phyloP scores from a whole-genome alignment of 345 rosid genomes.

The Isatis tinctoria region DNA sequence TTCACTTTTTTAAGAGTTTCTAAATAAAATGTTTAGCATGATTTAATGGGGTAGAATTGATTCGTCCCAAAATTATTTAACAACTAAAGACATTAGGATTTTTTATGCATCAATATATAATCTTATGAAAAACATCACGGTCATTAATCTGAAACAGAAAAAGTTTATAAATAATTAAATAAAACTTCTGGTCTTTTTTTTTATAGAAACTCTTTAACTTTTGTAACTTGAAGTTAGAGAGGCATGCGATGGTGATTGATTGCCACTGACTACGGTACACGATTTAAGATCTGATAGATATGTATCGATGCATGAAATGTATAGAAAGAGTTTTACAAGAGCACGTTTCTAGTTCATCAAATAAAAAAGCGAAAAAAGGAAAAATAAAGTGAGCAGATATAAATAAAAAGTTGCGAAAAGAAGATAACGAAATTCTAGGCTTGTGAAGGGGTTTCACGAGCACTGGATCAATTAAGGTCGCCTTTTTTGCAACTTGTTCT shows the following conservation, averaged over 20 bases:
- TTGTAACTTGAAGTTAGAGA: not conserved
- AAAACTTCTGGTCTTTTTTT: too few species aligned
- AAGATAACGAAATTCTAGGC: slow-evolving; percentile 13
- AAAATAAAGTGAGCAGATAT: not conserved
- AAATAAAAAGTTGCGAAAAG: not conserved
- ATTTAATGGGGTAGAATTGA: too few species aligned
- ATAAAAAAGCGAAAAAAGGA: too few species aligned
- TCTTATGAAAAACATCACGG: too few species aligned
- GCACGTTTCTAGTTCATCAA: slow-evolving; percentile 1
- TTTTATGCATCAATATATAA: too few species aligned
- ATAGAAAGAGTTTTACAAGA: not conserved
- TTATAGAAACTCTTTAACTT: not conserved
- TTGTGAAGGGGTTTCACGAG: slow-evolving; percentile 10
- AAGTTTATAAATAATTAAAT: too few species aligned
- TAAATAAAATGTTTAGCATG: too few species aligned
- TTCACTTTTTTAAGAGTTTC: too few species aligned
- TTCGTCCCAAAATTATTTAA: too few species aligned
- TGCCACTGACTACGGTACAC: not conserved
- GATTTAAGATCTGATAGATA: not conserved
- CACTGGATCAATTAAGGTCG: not conserved
- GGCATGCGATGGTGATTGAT: not conserved
- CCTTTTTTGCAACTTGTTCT: too few species aligned
- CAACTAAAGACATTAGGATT: too few species aligned
- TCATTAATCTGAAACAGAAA: too few species aligned
- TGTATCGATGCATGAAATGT: not conserved